Evolutionary conservation across 768 basidiomycete species (phyloP), one percentile per base, ranked within the genome.

Genomic region (Termitomyces bulborhizus): DNA sequence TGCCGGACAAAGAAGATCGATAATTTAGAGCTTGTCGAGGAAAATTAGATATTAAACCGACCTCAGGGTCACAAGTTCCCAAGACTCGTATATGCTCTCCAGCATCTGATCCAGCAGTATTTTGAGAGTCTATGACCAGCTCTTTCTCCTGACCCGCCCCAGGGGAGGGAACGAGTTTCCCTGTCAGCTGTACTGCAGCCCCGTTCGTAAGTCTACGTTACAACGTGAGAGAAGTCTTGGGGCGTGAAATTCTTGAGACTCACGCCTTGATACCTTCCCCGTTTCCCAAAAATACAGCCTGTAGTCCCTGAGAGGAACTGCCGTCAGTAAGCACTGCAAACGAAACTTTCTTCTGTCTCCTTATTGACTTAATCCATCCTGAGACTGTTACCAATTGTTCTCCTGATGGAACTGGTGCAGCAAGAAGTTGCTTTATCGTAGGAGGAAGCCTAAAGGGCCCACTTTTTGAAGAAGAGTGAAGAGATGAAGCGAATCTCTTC

Each of bases 311-410:
- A 7, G 78, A 57, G 2, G 81, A 82, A 52, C 88, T 90, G 3
- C 94, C 94, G 69, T 97, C 94, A 42, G 80, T 84, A 53, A 96
- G 70, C 45, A 86, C 83, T 12, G 85, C 86, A 65, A 97, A 98
- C 2, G 90, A 78, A n/a, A 93, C 77, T 49, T 85, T 84, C 74
- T 96, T 96, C 72, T 96, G 93, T 41, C 83, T 80, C 41, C 93
- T 79, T 40, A 95, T 79, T 2, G 89, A 91, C 62, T 86, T 87
- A 54, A 98, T 76, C 91, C 92, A 96, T 50, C 90, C 94, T 42
- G 84, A 82, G 9, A 95, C 77, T 16, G 75, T 75, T 0, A 76
- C 65, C 1, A 57, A 26, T 47, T 41, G 53, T 29, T 51, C 53
- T 37, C 51, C 56, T 29, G 46, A 31, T 32, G 46, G 32, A 8